Conservation (phyloP, 805 yeast genomes). For the Saturnispora galanensis region DNA sequence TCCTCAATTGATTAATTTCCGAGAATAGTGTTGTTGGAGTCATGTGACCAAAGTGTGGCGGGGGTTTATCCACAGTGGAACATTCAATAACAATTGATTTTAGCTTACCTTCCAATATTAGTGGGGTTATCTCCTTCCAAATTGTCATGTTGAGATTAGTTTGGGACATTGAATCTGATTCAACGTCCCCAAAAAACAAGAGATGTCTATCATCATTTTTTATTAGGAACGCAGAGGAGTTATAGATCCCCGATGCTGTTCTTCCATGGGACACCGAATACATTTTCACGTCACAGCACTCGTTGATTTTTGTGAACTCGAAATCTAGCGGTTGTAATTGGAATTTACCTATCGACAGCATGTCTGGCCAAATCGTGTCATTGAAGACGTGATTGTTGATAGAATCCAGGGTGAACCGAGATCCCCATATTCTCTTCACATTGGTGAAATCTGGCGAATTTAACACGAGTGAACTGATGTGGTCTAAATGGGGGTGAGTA, state of each 20-base stretch:
- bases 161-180: slow-evolving; percentile 47
- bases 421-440: slow-evolving; percentile 42
- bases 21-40: slow-evolving; percentile 53
- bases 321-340: slow-evolving; percentile 17
- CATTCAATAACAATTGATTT: slow-evolving; percentile 68
- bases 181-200: slow-evolving; percentile 77
- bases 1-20: slow-evolving; percentile 37
- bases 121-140: slow-evolving; percentile 49
- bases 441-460: slow-evolving; percentile 51
- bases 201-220: slow-evolving; percentile 28
- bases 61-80: slow-evolving; percentile 43
- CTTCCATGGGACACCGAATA: slow-evolving; percentile 34
- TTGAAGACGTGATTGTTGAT: slow-evolving; percentile 56
- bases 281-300: slow-evolving; percentile 32
- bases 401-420: slow-evolving; percentile 40
- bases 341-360: slow-evolving; percentile 28
- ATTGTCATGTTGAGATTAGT: slow-evolving; percentile 31
- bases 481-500: slow-evolving; percentile 84
- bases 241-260: slow-evolving; percentile 15
- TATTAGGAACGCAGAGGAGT: slow-evolving; percentile 52
- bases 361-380: slow-evolving; percentile 72
- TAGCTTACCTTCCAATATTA: slow-evolving; percentile 33
- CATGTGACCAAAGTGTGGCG: slow-evolving; percentile 68
- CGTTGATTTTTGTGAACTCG: slow-evolving; percentile 10
- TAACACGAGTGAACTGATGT: slow-evolving; percentile 55